These are phyloP conservation scores for Ramaria sp. DNA, from an alignment of 768 basidiomycete genomes.

Conservation along the genomic window DNA sequence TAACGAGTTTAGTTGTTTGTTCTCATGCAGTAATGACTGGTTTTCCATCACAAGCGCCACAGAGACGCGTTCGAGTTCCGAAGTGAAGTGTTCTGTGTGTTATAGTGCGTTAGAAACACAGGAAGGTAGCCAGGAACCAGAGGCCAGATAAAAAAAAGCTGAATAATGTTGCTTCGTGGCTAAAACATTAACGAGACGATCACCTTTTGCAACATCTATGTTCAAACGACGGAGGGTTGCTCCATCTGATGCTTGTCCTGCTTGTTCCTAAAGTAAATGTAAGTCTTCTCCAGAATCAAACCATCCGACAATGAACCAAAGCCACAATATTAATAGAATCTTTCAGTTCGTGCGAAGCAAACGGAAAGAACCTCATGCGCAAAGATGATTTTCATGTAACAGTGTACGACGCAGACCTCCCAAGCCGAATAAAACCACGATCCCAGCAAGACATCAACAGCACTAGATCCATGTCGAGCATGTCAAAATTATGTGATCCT, in stretches of 20 bases:
- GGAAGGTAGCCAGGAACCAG: background rate
- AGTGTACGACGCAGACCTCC: too few species aligned
- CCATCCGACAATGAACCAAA: too few species aligned
- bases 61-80: conserved; percentile 83
- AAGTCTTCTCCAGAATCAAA: background rate
- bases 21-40: conserved; percentile 84
- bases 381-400: too few species aligned
- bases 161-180: background rate
- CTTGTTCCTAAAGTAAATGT: conserved; percentile 49
- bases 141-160: background rate
- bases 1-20: conserved; percentile 84
- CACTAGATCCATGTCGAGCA: too few species aligned
- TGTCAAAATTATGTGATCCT: conserved; percentile 5
- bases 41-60: conserved; percentile 91
- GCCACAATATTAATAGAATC: too few species aligned
- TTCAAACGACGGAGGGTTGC: conserved; percentile 78
- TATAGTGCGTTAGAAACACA: background rate
- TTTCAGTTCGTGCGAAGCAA: too few species aligned
- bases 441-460: conserved; percentile 6
- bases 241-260: conserved; percentile 57
- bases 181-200: conserved; percentile 15
- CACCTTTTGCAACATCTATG: conserved; percentile 78
- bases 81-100: conserved; percentile 73
- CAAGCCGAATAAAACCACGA: too few species aligned
- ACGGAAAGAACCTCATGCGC: too few species aligned